phyloP scores from a whole-genome alignment of 768 basidiomycete species.

The Termitomyces sp. region DNA sequence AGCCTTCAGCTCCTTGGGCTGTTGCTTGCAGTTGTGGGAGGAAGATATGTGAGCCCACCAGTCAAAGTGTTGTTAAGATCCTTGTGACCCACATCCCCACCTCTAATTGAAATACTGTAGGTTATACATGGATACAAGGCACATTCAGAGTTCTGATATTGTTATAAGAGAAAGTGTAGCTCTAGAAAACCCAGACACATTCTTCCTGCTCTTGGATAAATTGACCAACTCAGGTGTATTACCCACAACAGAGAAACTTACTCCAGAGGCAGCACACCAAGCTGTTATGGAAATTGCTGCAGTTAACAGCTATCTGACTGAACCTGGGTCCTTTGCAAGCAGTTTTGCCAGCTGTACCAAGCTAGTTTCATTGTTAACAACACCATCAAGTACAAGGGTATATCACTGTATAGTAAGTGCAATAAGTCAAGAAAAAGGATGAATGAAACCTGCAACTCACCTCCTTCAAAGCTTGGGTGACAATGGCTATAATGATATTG shows the following conservation, averaged over 20 bases:
- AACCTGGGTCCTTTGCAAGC: constrained; percentile 50
- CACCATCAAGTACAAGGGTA: constrained; percentile 69
- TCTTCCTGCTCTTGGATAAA: constrained; percentile 73
- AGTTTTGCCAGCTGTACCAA: constrained; percentile 74
- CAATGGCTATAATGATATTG: constrained; percentile 61
- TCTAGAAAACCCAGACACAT: constrained; percentile 65
- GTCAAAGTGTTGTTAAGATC: constrained; percentile 59
- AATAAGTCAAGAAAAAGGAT: constrained; percentile 7
- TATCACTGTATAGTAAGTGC: constrained; percentile 48
- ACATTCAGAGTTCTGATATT: not conserved
- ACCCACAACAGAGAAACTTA: constrained; percentile 29
- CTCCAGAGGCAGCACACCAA: constrained; percentile 52
- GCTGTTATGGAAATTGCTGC: constrained; percentile 50
- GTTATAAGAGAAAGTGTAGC: constrained; percentile 72
- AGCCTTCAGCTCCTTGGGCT: constrained; percentile 15
- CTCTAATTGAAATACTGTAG: constrained; percentile 64
- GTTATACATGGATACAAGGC: constrained; percentile 22
- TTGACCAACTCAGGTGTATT: constrained; percentile 51
- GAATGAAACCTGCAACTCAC: constrained; percentile 38
- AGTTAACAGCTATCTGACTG: constrained; percentile 43
- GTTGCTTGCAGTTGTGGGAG: constrained; percentile 11
- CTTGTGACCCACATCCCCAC: constrained; percentile 62
- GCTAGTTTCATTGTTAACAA: constrained; percentile 59
- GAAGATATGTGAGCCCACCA: constrained; percentile 33
- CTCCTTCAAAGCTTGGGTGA: constrained; percentile 71